Conservation (phyloP, 768 basidiomycete genomes). For the Rhizopogon roseolus region DNA sequence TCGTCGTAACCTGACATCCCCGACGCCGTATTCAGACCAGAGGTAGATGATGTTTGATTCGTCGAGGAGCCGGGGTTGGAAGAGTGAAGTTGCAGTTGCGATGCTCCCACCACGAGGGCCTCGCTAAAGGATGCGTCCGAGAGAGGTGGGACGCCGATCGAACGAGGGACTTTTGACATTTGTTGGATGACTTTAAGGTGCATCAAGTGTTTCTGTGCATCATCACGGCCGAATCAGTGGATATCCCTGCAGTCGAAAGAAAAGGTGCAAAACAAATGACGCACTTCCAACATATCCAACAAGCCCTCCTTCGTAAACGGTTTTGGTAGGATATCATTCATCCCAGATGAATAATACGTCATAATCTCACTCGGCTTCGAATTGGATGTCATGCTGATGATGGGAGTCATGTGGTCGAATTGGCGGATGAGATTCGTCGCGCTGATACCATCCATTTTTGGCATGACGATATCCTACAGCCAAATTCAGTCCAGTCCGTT, state of each 20-base stretch:
- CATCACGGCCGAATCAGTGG: background rate
- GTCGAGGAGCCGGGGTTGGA: slow-evolving; percentile 3
- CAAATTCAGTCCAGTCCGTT: slow-evolving; percentile 1
- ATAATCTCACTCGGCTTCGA: slow-evolving; percentile 90
- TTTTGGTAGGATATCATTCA: slow-evolving; percentile 97
- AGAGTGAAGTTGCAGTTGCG: slow-evolving; percentile 3
- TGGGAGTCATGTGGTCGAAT: slow-evolving; percentile 93
- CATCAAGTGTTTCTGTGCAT: slow-evolving; percentile 73
- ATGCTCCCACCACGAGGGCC: slow-evolving; percentile 42
- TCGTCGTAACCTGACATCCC: slow-evolving; percentile 25
- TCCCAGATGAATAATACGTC: slow-evolving; percentile 69
- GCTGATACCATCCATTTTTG: slow-evolving; percentile 79
- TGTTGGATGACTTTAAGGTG: slow-evolving; percentile 85
- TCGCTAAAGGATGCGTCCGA: slow-evolving; percentile 52
- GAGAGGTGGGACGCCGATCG: slow-evolving; percentile 62
- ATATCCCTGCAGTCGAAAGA: background rate
- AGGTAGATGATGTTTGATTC: slow-evolving; percentile 1
- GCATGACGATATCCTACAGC: slow-evolving; percentile 89
- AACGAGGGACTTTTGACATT: slow-evolving; percentile 60
- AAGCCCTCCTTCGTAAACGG: slow-evolving; percentile 95
- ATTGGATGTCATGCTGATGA: slow-evolving; percentile 98
- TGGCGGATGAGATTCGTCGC: slow-evolving; percentile 92
- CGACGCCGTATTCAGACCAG: background rate
- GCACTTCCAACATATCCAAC: slow-evolving; percentile 86
- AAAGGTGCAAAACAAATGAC: slow-evolving; percentile 1